Evolutionary conservation across 148 eudicot genomes (phyloP), one percentile per base, ranked within the genome.

Genomic region (Gaultheria prostrata): DNA sequence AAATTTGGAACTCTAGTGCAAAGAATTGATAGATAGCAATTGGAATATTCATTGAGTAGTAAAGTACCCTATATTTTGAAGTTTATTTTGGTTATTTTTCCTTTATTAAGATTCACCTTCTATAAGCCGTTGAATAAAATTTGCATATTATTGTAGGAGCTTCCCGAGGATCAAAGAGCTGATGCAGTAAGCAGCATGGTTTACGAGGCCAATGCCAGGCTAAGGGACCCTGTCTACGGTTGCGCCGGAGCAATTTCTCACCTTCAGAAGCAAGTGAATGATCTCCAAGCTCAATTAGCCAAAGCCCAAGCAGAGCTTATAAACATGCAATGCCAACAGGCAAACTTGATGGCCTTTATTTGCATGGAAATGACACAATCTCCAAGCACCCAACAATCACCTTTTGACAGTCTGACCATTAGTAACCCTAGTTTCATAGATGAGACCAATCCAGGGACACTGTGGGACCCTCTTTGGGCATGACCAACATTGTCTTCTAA

Each of bases 101-200:
- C 10, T 0, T 63, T 12, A 49, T 13, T 51, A 13, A 8, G 17
- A 50, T 77, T 26, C 21, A 15, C 26, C 2, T n/a, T 11, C 32
- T 2, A 51, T 4, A 7, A 51, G 80, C 17, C n/a, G 8, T 32
- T 78, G 13, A 53, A 8, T 46, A 0, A 32, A 30, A 35, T 6
- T 12, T 12, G 8, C 43, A 65, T 10, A n/a, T n/a, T 0, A 51
- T 12, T 56, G 46, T 67, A 88, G 90, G 90, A 88, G 39, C 84
- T 88, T 53, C 90, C 90, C 0, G 90, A 88, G 48, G 51, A 28
- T 26, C 90, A 88, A 35, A 84, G 90, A 48, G 85, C 87, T 0
- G 90, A 88, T 48, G 90, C 90, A 67, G 90, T 88, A 76, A 88
- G 90, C 32, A 88, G 88, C 80, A 84, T 88, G 88, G 90, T 88